These are phyloP conservation scores for Termitomyces sp. DNA, from an alignment of 768 basidiomycete species.

Conservation along the genomic window DNA sequence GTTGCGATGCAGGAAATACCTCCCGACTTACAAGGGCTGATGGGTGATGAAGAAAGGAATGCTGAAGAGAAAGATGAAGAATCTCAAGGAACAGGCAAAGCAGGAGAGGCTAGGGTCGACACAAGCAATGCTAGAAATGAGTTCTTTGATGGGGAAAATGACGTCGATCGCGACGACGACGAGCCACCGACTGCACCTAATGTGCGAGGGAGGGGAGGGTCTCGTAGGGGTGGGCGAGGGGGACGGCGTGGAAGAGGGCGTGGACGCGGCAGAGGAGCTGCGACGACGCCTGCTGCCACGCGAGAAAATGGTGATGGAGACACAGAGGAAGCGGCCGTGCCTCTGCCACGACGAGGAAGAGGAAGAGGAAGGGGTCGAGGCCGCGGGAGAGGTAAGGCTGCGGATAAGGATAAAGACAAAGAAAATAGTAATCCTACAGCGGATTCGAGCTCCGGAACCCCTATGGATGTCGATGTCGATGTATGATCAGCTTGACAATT, in stretches of 20 bases:
- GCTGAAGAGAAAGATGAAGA: conserved; percentile 47
- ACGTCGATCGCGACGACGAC: conserved; percentile 51
- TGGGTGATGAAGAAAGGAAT: conserved; percentile 44
- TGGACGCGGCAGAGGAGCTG: conserved; percentile 17
- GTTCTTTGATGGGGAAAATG: conserved; percentile 70
- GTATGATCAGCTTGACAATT: not conserved
- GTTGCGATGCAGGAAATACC: conserved; percentile 97
- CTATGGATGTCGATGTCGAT: conserved; percentile 14
- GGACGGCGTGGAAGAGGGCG: conserved; percentile 21
- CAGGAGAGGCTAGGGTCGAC: conserved; percentile 55
- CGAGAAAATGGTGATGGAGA: conserved; percentile 34
- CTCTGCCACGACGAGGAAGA: conserved; percentile 29
- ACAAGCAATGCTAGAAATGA: conserved; percentile 57
- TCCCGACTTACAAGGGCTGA: conserved; percentile 77
- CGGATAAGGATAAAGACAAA: conserved; percentile 25
- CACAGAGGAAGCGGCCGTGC: conserved; percentile 28
- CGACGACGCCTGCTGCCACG: conserved; percentile 13
- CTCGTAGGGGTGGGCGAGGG: conserved; percentile 29
- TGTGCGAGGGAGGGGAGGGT: conserved; percentile 16
- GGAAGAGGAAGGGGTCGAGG: conserved; percentile 27
- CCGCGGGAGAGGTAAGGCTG: conserved; percentile 25
- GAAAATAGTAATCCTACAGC: conserved; percentile 23
- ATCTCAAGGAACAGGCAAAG: conserved; percentile 40
- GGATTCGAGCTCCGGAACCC: conserved; percentile 11
- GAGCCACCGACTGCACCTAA: conserved; percentile 1